Evolutionary conservation across 352 stramenopile genomes (phyloP).

Genomic region (Globisporangium parvum): DNA sequence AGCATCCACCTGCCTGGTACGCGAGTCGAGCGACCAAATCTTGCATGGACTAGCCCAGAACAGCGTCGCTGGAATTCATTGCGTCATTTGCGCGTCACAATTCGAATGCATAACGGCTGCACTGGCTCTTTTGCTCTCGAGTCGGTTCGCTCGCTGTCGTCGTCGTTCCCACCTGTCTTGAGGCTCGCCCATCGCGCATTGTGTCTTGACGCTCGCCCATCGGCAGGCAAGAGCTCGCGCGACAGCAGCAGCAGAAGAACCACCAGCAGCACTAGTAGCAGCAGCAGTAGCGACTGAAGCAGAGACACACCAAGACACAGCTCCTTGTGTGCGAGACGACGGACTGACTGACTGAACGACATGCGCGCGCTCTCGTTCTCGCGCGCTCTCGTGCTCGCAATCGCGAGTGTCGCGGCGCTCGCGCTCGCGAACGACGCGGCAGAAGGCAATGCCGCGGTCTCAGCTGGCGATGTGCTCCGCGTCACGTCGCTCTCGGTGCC

Average conservation of each 20-base stretch:
- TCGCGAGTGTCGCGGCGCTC: neutral
- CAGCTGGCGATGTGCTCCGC: conserved; percentile 7
- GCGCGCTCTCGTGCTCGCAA: conserved; percentile 7
- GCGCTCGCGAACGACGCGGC: neutral
- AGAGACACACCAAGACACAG: neutral
- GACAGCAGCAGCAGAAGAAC: neutral
- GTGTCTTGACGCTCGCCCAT: neutral
- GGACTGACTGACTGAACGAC: neutral
- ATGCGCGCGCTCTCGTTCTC: conserved; percentile 10
- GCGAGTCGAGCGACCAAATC: too few relatives aligned
- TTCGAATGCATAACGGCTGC: too few relatives aligned
- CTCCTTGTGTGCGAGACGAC: neutral
- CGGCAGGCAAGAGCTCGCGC: neutral
- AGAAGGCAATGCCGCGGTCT: conserved; percentile 7
- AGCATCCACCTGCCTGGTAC: too few relatives aligned
- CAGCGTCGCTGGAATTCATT: neutral
- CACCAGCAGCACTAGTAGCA: neutral
- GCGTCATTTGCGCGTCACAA: neutral
- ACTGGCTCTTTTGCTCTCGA: neutral
- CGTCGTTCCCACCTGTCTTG: neutral
- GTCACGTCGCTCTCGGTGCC: conserved; percentile 4
- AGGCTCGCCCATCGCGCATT: neutral
- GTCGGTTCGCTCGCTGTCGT: neutral
- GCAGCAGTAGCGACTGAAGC: neutral
- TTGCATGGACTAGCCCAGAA: too few relatives aligned